Percentiles rank a stretch among this genome's conserved stretches.
phyloP scores from a whole-genome alignment of 2,329 filamentous ascomycete genomes.

The Zasmidium citrigriseum region DNA sequence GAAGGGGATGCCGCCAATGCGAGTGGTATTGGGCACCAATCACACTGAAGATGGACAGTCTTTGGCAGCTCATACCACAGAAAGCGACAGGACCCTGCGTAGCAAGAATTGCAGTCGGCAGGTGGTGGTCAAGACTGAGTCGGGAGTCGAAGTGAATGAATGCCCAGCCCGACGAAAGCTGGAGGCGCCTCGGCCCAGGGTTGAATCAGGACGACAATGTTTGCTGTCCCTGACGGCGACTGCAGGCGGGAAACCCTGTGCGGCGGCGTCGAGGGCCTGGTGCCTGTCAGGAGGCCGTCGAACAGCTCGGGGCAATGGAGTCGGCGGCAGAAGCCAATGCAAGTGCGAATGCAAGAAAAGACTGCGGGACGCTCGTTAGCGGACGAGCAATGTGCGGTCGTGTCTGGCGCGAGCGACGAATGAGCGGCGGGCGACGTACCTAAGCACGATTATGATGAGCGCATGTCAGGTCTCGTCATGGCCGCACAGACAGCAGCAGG shows the following conservation, averaged over 20 bases:
- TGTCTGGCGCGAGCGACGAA: background rate
- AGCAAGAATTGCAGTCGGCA: background rate
- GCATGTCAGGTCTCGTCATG: background rate
- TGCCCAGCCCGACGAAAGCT: background rate
- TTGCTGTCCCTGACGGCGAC: slow-evolving; percentile 7
- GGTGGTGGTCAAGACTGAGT: background rate
- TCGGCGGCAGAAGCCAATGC: background rate
- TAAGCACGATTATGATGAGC: background rate
- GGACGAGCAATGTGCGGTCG: background rate
- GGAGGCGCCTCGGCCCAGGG: slow-evolving; percentile 5
- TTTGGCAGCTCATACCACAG: background rate
- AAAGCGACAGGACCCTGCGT: background rate
- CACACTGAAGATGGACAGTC: background rate
- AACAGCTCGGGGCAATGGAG: slow-evolving; percentile 4
- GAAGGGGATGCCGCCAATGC: background rate
- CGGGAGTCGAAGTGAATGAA: background rate
- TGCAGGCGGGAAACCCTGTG: too few relatives aligned
- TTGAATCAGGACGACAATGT: background rate
- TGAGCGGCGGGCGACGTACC: slow-evolving; percentile 7
- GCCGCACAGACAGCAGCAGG: background rate
- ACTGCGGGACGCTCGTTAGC: background rate
- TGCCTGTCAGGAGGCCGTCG: background rate
- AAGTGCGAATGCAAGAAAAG: background rate
- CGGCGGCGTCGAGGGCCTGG: background rate
- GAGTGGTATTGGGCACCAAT: background rate